Evolutionary conservation across 768 basidiomycete genomes (phyloP), one percentile per base, ranked within the genome.

Genomic region (Cyclocybe cylindracea): DNA sequence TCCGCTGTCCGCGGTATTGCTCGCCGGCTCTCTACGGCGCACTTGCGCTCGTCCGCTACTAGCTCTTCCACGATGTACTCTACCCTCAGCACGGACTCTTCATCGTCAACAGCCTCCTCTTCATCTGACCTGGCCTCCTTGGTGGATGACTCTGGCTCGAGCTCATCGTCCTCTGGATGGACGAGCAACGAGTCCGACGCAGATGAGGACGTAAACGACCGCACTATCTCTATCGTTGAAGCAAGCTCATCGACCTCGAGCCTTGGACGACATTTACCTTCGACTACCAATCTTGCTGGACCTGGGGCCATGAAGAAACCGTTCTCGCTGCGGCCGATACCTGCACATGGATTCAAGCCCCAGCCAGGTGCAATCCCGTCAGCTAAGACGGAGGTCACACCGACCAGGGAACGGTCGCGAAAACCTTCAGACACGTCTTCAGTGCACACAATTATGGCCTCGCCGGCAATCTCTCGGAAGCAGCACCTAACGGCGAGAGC

Each of bases 81-180:
- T 34, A 74, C 72, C 38, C 45, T 72, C 41, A 79, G 74, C 57
- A 68, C 69, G 29, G 76, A 75, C 41, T 73, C 74, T 10, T 50
- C 64, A 7, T 57, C 63, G 2, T 62, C 63, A 13, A 60, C 56
- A 35, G 57, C 63, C 29, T 61, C 63, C 1, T 64, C 61, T 10
- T 56, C 69, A 18, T 85, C 86, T 2, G 86, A 86, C 45, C 72
- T 84, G 61, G 81, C 77, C 50, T 86, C 83, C 24, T 68, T 86
- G 41, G 78, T 79, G n/a, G 84, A 86, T 53, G 83, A 86, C 56
- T 78, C 75, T 16, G 80, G 78, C 24, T 85, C 83, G 10, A 83
- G 82, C 10, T 82, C 79, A 37, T 85, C 80, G 3, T 79, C 78
- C 43, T 80, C 79, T 51, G 78, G 75, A 7, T 79, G 76, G 75